Evolutionary conservation across 352 stramenopile species (phyloP).

Genomic region (Globisporangium cylindrosporum): DNA sequence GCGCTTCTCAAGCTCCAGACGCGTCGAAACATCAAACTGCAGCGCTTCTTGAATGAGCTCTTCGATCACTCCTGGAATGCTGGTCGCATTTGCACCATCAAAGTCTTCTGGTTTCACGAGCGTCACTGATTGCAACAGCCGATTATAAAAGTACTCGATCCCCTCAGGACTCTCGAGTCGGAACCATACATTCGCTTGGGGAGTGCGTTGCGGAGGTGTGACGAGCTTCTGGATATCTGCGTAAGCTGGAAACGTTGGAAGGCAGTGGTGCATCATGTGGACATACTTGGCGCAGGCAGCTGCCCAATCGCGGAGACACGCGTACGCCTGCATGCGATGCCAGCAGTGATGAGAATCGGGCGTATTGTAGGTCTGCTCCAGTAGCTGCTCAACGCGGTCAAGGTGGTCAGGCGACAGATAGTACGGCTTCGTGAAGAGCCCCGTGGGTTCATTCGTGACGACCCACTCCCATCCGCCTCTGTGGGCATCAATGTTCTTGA

Average conservation of each 20-base stretch:
- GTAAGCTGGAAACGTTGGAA: constrained; percentile 40
- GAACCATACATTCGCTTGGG: constrained; percentile 66
- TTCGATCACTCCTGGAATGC: constrained; percentile 44
- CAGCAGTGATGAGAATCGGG: constrained; percentile 39
- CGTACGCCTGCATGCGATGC: constrained; percentile 56
- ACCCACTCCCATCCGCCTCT: constrained; percentile 62
- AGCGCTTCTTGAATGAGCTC: constrained; percentile 50
- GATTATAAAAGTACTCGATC: constrained; percentile 67
- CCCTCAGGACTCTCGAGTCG: constrained; percentile 38
- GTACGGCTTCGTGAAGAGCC: constrained; percentile 76
- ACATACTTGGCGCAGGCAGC: constrained; percentile 46
- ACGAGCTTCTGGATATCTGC: constrained; percentile 42
- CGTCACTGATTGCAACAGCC: constrained; percentile 37
- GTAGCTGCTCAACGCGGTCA: constrained; percentile 30
- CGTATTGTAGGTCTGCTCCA: constrained; percentile 21
- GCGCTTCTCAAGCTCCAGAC: constrained; percentile 54
- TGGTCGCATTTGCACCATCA: constrained; percentile 43
- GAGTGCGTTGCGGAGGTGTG: constrained; percentile 41
- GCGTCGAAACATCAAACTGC: constrained; percentile 30
- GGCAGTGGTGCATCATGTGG: constrained; percentile 52
- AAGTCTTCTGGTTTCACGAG: constrained; percentile 50
- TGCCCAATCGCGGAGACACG: constrained; percentile 46
- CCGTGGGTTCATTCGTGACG: constrained; percentile 55
- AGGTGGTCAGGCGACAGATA: constrained; percentile 37
- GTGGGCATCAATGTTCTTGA: constrained; percentile 77